Evolutionary conservation across 345 rosid genomes (phyloP), one percentile per base, ranked within the genome.

Genomic region (Euphorbia tirucalli): DNA sequence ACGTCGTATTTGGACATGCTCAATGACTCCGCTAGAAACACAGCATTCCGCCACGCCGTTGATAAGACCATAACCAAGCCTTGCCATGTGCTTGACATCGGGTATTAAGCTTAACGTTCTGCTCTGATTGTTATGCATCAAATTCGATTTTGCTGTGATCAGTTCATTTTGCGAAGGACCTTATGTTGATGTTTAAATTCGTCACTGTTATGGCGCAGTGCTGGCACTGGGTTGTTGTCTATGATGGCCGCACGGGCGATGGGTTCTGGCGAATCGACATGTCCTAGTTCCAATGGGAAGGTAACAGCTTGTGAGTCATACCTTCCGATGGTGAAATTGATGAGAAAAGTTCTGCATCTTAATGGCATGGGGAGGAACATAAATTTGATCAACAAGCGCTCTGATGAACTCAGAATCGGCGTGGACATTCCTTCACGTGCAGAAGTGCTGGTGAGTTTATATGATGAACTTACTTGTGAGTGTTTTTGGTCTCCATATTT

Each of bases 221-320:
- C 98, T 50, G 98, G 98, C 74, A 90, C 98, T 68, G 98, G 97
- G 1, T 82, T 94, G 85, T 77, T 94, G 18, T 94, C 98, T 15
- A 92, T 92, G 98, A 94, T 92, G 98, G 90, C 92, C 70, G 96
- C 90, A 0, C 81, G 88, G 66, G 93, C 92, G 0, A 87, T 88
- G 89, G 71, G 69, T 7, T 60, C 58, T 18, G 64, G 75, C 50
- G 85, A 80, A 10, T 63, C 52, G 9, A 30, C 75, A 21, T 49
- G 50, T 7, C 55, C 24, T 39, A 70, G 56, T 28, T 35, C 72
- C 13, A 70, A 77, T 30, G 89, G 88, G 48, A 73, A 5, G 62
- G 97, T 92, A 39, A 92, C 97, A 52, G 92, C 99, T 3, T 92
- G 90, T 30, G 99, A 95, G 74, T 92, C 97, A 25, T 92, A 95